Evolutionary conservation across 1,139 yeast genomes (phyloP).

Genomic region (Zhuliangozyma blackwelliae): DNA sequence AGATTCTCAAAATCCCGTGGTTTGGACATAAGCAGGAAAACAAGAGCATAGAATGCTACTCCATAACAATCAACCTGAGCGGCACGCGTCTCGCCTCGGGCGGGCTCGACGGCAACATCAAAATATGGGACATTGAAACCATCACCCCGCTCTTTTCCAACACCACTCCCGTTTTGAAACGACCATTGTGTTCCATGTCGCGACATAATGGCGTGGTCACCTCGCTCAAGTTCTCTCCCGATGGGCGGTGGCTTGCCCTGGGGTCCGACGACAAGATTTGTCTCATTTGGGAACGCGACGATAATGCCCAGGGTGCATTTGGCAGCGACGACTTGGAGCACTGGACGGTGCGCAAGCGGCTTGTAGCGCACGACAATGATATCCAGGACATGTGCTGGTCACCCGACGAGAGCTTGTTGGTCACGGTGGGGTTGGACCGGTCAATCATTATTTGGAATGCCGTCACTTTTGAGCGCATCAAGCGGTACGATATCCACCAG

Average conservation of each 20-base stretch:
- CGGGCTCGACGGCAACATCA: constrained; percentile 89
- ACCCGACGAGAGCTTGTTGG: constrained; percentile 85
- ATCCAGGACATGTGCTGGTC: constrained; percentile 98
- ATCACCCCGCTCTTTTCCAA: constrained; percentile 10
- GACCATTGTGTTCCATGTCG: constrained; percentile 75
- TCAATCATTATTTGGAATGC: constrained; percentile 94
- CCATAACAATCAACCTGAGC: constrained; percentile 76
- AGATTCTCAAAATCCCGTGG: constrained; percentile 81
- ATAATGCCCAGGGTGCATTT: constrained; percentile 27
- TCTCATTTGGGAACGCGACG: constrained; percentile 86
- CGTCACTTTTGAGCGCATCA: constrained; percentile 80
- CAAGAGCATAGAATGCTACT: constrained; percentile 77
- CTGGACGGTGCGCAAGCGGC: constrained; percentile 88
- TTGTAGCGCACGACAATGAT: constrained; percentile 95
- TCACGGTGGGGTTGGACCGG: constrained; percentile 91
- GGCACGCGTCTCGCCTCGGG: constrained; percentile 89
- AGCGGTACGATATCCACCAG: constrained; percentile 87
- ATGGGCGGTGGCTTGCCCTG: constrained; percentile 83
- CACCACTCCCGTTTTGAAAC: constrained; percentile 27
- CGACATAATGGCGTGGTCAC: constrained; percentile 94
- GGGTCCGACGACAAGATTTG: constrained; percentile 94
- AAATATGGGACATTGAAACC: constrained; percentile 76
- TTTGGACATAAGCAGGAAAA: constrained; percentile 73
- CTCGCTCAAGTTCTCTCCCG: constrained; percentile 85
- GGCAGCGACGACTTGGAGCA: constrained; percentile 72